Base-by-base conservation (phyloP, 495 filamentous ascomycete genomes). In the Aspergillus coremiiformis region DNA sequence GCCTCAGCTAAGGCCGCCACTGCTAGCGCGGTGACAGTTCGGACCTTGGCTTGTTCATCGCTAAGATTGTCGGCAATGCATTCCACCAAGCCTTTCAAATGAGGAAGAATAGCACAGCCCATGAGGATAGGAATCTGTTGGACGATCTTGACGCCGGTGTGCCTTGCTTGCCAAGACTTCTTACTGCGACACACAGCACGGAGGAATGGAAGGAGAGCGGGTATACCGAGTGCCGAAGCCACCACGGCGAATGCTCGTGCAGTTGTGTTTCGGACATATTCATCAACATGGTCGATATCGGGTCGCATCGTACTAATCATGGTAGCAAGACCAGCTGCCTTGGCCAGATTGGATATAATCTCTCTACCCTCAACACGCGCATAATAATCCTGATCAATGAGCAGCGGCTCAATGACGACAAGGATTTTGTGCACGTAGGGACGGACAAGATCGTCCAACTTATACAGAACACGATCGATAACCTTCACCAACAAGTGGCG, bases 291-390 rank as follows among this genome's bases (percentile, higher is more conserved):
- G 57, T 99, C 94, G 62, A 99, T 96, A 82, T 99, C 94, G 0
- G 94, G 94, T 56, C 94, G 80, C 93, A 99, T 97, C 5, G 88
- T 91, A 73, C 89, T 95, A 64, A 99, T 97, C 94, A 99, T 99
- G 58, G 92, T 91, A 5, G 94, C 94, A 45, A 99, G 82, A 69
- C 94, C 94, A 54, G 94, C 94, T 11, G 94, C 94, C 72, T 97
- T 97, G 61, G 85, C 85, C 43, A 99, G 80, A 65, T 97, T 97
- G 45, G 91, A 96, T 59, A 99, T 97, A 59, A 99, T 99, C 70
- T 97, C 94, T 48, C 92, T 87, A 66, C 94, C 94, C 67, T 99
- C 94, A 26, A 97, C 91, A 60, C 94, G 88, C 37, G 94, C 94
- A 74, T 97, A 99, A 70, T 97, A 97, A 70, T 99, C 94, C 73